Conservation (phyloP, 129 eudicot species). For the Kitagawia praeruptora region DNA sequence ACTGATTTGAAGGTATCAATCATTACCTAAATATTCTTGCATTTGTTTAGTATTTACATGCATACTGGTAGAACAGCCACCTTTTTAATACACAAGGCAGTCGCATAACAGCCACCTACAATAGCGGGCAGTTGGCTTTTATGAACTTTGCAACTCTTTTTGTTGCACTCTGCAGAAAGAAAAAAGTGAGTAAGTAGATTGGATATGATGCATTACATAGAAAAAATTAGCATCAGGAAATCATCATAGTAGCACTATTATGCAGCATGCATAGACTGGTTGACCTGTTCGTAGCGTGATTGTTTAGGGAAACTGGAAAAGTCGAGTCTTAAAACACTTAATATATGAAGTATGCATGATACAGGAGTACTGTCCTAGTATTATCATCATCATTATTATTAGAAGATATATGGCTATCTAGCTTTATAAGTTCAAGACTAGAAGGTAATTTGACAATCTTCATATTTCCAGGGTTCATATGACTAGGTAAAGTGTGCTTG, state of each 20-base stretch:
- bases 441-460: background rate
- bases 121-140: slow-evolving; percentile 22
- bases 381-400: background rate
- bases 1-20: too few species aligned
- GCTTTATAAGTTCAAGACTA: background rate
- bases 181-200: background rate
- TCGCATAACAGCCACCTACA: too few species aligned
- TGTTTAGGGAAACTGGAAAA: background rate
- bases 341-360: background rate
- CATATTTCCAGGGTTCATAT: background rate
- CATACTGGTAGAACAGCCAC: too few species aligned
- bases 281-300: background rate
- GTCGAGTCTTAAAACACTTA: background rate
- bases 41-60: too few species aligned
- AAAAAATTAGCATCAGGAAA: background rate
- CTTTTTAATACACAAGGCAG: too few species aligned
- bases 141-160: slow-evolving; percentile 27
- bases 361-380: background rate
- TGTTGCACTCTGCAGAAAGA: slow-evolving; percentile 22
- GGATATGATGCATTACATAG: background rate
- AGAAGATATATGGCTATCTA: background rate
- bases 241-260: background rate
- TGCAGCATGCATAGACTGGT: background rate
- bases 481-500: background rate
- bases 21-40: too few species aligned